phyloP scores from a whole-genome alignment of 2,329 filamentous ascomycete genomes.

The Pseudocercospora cruenta region DNA sequence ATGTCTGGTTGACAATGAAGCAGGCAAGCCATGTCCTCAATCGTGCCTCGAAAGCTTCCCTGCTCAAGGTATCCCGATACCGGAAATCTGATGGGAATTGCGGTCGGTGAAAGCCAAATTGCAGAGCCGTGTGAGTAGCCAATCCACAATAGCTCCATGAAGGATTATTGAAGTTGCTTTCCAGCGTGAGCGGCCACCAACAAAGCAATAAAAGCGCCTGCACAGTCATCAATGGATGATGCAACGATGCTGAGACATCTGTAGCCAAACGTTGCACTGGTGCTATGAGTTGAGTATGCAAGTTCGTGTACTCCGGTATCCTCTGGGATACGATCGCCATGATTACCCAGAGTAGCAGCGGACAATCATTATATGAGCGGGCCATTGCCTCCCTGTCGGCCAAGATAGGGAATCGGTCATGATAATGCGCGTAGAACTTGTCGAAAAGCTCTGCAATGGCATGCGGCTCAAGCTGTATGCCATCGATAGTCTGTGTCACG shows the following conservation, averaged over 20 bases:
- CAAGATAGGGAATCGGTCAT: constrained; percentile 13
- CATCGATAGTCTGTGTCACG: constrained; percentile 5
- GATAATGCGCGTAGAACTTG: constrained; percentile 16
- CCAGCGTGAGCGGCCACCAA: constrained; percentile 14
- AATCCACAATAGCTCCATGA: constrained; percentile 15
- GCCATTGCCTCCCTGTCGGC: background rate
- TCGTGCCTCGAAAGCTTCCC: background rate
- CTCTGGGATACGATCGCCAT: constrained; percentile 9
- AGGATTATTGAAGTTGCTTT: constrained; percentile 9
- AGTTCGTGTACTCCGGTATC: background rate
- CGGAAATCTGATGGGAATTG: constrained; percentile 12
- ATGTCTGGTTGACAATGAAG: constrained; percentile 15
- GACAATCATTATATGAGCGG: constrained; percentile 8
- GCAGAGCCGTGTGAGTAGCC: constrained; percentile 10
- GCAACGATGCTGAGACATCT: constrained; percentile 4
- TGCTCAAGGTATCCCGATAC: background rate
- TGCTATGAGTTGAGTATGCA: constrained; percentile 1
- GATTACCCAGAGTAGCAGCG: constrained; percentile 11
- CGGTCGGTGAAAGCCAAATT: constrained; percentile 14
- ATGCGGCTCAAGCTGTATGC: background rate
- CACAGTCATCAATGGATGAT: constrained; percentile 6
- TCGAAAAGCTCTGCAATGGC: constrained; percentile 8
- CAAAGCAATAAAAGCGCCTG: constrained; percentile 10
- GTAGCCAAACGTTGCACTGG: constrained; percentile 10
- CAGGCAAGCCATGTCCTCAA: constrained; percentile 10